These are phyloP conservation scores for Pterocarpus santalinus DNA, from an alignment of 306 rosid species.

Conservation along the genomic window DNA sequence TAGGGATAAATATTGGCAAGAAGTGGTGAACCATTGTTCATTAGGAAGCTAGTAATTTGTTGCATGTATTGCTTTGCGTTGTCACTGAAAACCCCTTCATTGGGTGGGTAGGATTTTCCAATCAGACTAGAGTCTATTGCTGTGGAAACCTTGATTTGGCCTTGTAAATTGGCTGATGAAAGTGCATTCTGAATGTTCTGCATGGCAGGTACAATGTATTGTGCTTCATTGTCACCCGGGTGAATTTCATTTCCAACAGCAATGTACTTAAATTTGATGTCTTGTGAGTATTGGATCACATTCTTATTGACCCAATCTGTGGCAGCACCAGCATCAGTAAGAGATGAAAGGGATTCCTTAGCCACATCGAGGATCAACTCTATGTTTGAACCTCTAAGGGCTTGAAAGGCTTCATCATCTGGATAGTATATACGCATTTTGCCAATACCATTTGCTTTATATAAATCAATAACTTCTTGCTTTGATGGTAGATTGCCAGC, in stretches of 20 bases:
- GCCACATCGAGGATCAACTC: conserved; percentile 56
- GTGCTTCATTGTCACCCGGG: conserved; percentile 32
- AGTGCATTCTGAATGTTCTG: conserved; percentile 54
- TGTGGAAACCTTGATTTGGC: conserved; percentile 68
- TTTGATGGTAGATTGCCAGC: conserved; percentile 51
- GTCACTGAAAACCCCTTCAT: conserved; percentile 40
- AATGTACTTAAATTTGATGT: conserved; percentile 58
- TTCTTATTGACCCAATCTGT: conserved; percentile 51
- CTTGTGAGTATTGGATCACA: conserved; percentile 43
- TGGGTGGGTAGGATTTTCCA: conserved; percentile 59
- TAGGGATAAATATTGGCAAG: conserved; percentile 77
- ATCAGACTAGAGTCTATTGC: conserved; percentile 50
- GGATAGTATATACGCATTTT: conserved; percentile 59
- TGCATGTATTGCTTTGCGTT: conserved; percentile 40
- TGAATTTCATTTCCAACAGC: conserved; percentile 61
- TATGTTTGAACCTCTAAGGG: conserved; percentile 66
- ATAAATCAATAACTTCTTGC: conserved; percentile 53
- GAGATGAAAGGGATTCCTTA: conserved; percentile 30
- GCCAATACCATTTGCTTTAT: conserved; percentile 45
- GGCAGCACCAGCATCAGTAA: conserved; percentile 49
- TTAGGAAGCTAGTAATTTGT: conserved; percentile 57
- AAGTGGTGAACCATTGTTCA: conserved; percentile 60
- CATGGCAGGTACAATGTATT: conserved; percentile 47
- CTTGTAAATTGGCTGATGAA: conserved; percentile 53
- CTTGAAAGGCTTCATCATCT: conserved; percentile 44